Evolutionary conservation across 768 basidiomycete species (phyloP).

Genomic region (Pleurotus sapidus): DNA sequence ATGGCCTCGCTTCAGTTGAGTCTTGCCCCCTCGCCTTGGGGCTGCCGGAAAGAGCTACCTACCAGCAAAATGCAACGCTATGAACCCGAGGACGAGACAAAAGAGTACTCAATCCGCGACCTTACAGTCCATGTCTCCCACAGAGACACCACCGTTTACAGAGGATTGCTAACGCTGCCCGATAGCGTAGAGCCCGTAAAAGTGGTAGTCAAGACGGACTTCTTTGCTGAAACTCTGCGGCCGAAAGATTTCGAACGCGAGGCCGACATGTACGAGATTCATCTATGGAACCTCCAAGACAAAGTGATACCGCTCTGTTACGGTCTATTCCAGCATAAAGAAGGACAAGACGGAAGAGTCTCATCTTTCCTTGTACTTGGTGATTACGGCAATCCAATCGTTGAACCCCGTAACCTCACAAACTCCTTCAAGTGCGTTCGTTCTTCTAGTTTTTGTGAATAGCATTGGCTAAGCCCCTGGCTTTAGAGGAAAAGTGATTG

Average conservation of each 20-base stretch:
- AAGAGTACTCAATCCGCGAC: neutral
- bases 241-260: neutral
- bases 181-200: neutral
- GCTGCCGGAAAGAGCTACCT: neutral
- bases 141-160: neutral
- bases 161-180: neutral
- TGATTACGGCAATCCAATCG: neutral
- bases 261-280: neutral
- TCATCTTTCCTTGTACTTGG: neutral
- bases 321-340: neutral
- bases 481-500: neutral
- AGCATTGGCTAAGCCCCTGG: neutral
- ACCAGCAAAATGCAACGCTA: neutral
- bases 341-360: neutral
- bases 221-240: neutral
- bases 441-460: neutral
- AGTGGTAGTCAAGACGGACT: neutral
- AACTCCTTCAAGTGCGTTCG: neutral
- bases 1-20: neutral
- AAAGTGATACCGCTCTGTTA: neutral
- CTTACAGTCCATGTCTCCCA: neutral
- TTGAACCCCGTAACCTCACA: neutral
- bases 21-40: neutral
- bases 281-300: neutral
- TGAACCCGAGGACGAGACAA: neutral